Percentiles rank a stretch among this genome's conserved stretches.
Conservation (phyloP, 2,329 filamentous ascomycete genomes). For the Talaromyces atroroseus region DNA sequence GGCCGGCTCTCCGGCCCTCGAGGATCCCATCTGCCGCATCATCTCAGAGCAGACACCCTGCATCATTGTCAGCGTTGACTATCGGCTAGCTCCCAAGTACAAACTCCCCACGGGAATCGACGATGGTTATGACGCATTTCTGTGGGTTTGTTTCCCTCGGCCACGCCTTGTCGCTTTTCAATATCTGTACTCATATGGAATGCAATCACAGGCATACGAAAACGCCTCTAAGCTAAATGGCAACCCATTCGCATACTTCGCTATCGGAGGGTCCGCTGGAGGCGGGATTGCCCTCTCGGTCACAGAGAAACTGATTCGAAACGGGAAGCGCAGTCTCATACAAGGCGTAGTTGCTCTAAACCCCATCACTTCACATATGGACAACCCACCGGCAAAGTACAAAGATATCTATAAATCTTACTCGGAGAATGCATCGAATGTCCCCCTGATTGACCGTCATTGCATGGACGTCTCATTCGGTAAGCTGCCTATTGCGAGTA, state of each 20-base stretch:
- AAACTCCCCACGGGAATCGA: conserved; percentile 26
- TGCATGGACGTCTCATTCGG: background rate
- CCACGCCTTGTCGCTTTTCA: no score
- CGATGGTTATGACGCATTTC: conserved; percentile 26
- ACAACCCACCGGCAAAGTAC: conserved; percentile 31
- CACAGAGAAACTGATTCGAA: conserved; percentile 33
- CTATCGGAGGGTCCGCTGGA: conserved; percentile 41
- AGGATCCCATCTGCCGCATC: conserved; percentile 30
- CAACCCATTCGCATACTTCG: conserved; percentile 33
- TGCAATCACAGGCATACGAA: conserved; percentile 14
- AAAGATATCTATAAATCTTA: conserved; percentile 31
- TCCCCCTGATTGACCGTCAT: background rate
- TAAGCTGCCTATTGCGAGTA: background rate
- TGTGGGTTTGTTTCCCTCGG: conserved; percentile 25
- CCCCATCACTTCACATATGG: conserved; percentile 34
- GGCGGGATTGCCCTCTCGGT: conserved; percentile 37
- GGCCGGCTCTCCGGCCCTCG: conserved; percentile 30
- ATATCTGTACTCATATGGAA: background rate
- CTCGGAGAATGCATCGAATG: background rate
- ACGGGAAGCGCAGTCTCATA: conserved; percentile 26
- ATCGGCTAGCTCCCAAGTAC: conserved; percentile 20
- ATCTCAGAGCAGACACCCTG: conserved; percentile 25
- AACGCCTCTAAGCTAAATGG: conserved; percentile 36
- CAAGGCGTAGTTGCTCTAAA: conserved; percentile 34
- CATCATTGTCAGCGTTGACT: conserved; percentile 31